Evolutionary conservation across 306 rosid species (phyloP).

Genomic region (Myrica gale): DNA sequence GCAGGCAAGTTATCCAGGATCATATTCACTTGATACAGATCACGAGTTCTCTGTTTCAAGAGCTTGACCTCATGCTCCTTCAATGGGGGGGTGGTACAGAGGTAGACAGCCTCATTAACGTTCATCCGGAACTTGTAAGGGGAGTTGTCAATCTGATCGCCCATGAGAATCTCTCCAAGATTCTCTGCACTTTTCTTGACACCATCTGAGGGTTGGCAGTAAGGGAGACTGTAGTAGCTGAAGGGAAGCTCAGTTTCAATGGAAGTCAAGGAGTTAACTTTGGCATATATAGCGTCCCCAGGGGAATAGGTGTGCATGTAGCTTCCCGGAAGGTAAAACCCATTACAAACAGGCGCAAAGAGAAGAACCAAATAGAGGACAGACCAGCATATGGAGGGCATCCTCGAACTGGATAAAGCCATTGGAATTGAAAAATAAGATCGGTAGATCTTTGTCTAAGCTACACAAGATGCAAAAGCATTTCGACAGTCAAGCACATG

Average conservation of each 20-base stretch:
- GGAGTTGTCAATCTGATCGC: constrained; percentile 87
- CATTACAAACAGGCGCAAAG: constrained; percentile 43
- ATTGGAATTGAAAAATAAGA: constrained; percentile 32
- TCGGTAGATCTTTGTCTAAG: constrained; percentile 27
- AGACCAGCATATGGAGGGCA: constrained; percentile 33
- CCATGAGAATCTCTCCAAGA: constrained; percentile 90
- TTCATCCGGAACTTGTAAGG: constrained; percentile 74
- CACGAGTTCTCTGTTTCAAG: constrained; percentile 81
- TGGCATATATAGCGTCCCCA: constrained; percentile 53
- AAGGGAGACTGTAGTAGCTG: constrained; percentile 85
- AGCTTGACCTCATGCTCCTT: constrained; percentile 74
- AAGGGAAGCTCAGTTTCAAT: constrained; percentile 96
- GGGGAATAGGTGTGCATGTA: constrained; percentile 82
- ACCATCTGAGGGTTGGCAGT: constrained; percentile 58
- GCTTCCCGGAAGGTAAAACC: constrained; percentile 90
- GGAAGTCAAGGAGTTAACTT: constrained; percentile 91
- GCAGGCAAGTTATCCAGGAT: constrained; percentile 92
- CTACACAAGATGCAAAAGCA: constrained; percentile 30
- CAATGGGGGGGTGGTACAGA: constrained; percentile 63
- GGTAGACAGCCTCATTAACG: constrained; percentile 64
- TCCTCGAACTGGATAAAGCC: constrained; percentile 42
- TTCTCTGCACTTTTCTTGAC: constrained; percentile 89
- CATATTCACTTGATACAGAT: constrained; percentile 94
- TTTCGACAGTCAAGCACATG: constrained; percentile 8
- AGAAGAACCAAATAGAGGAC: constrained; percentile 32